Evolutionary conservation across 1,284 basidiomycete genomes (phyloP).

Genomic region (Ceratobasidium sp.): DNA sequence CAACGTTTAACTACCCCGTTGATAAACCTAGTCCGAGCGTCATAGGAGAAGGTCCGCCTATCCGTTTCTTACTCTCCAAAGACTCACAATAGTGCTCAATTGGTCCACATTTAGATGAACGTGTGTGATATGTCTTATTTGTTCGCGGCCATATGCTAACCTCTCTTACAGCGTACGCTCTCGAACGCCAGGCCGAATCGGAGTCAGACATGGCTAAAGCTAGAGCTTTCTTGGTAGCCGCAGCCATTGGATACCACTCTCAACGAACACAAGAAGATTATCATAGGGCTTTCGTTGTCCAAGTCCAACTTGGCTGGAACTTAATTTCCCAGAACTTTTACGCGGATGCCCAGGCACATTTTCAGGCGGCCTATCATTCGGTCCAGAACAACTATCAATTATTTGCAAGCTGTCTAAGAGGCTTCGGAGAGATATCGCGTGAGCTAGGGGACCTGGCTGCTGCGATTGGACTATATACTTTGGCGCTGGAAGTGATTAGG

Average conservation of each 20-base stretch:
- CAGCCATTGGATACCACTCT: conserved; percentile 28
- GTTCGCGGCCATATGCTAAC: not conserved
- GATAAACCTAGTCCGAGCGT: conserved; percentile 18
- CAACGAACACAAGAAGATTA: not conserved
- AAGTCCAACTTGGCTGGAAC: conserved; percentile 9
- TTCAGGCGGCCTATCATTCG: not conserved
- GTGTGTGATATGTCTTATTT: not conserved
- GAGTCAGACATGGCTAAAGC: conserved; percentile 1
- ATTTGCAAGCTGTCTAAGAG: not conserved
- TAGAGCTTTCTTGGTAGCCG: not conserved
- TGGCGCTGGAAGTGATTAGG: conserved; percentile 3
- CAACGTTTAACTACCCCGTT: not conserved
- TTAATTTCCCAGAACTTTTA: not conserved
- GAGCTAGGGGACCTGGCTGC: conserved; percentile 15
- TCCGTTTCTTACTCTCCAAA: not conserved
- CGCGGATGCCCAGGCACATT: conserved; percentile 16
- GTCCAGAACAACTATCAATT: not conserved
- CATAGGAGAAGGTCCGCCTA: conserved; percentile 26
- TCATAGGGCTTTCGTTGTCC: not conserved
- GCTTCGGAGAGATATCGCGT: not conserved
- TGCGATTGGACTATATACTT: not conserved
- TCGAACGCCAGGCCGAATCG: conserved; percentile 7
- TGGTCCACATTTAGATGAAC: conserved; percentile 10
- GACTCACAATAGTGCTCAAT: not conserved
- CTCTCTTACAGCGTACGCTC: not conserved